A percentile compares a stretch with the other conserved stretches of the same genome.
These are phyloP conservation scores for Ceratobasidium sp. DNA, from an alignment of 1,284 basidiomycete genomes.

Conservation along the genomic window DNA sequence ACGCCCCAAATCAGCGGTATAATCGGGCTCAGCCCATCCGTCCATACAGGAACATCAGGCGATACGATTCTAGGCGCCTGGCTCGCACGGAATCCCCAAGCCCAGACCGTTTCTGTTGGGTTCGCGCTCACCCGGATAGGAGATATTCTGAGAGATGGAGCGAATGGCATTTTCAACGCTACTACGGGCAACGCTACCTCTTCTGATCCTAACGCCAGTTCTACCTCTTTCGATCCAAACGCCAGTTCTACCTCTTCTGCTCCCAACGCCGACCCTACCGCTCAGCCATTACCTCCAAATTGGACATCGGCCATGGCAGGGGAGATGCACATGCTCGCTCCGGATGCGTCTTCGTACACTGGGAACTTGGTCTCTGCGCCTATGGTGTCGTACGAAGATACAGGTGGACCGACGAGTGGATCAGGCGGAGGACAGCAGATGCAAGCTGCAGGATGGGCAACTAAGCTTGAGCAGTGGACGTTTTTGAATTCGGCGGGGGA, in stretches of 20 bases:
- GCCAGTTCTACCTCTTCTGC: neutral
- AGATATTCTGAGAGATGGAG: too few species aligned
- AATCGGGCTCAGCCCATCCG: conserved; percentile 11
- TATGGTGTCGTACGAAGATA: conserved; percentile 3
- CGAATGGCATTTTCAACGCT: too few species aligned
- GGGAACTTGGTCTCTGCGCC: conserved; percentile 5
- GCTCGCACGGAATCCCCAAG: conserved; percentile 27
- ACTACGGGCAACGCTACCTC: conserved; percentile 8
- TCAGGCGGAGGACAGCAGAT: conserved; percentile 31
- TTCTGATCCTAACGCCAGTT: neutral
- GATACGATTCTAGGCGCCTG: conserved; percentile 34
- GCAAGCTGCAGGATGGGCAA: conserved; percentile 31
- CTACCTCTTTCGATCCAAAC: too few species aligned
- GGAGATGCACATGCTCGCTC: conserved; percentile 43
- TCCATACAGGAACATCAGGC: neutral
- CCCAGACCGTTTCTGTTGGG: conserved; percentile 28
- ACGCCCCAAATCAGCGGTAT: conserved; percentile 26
- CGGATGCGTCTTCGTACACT: conserved; percentile 11
- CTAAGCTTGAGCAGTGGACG: conserved; percentile 39
- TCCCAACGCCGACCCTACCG: conserved; percentile 1
- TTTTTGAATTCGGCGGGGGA: conserved; percentile 27
- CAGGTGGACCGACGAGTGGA: conserved; percentile 8
- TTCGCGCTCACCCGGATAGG: conserved; percentile 35
- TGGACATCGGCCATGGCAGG: neutral
- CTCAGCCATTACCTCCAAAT: too few species aligned